These are phyloP conservation scores for Candida andamanensis DNA, from an alignment of 805 yeast genomes.

Conservation along the genomic window DNA sequence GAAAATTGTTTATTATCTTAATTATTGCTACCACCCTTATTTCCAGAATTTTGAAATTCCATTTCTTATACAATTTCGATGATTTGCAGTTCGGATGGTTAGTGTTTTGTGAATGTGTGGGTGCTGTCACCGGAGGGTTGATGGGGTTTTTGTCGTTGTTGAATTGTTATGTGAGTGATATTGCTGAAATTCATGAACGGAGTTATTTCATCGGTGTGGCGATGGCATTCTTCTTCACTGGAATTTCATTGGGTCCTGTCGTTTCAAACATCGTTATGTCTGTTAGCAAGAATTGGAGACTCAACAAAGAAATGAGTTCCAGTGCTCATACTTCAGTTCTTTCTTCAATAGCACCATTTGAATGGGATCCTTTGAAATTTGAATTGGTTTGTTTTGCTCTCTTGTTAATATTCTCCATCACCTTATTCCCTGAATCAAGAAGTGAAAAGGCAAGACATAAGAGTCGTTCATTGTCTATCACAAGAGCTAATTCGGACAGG, in stretches of 20 bases:
- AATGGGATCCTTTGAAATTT: conserved; percentile 28
- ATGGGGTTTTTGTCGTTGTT: conserved; percentile 51
- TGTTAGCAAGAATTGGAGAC: conserved; percentile 4
- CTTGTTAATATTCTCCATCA: conserved; percentile 19
- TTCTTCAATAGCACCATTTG: conserved; percentile 16
- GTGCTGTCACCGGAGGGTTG: conserved; percentile 59
- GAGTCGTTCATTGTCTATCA: conserved; percentile 39
- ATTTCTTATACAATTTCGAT: conserved; percentile 20
- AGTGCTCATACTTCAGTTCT: background rate
- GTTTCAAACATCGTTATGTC: conserved; percentile 38
- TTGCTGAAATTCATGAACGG: conserved; percentile 57
- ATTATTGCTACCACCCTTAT: conserved; percentile 15
- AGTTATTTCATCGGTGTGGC: conserved; percentile 54
- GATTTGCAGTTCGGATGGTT: conserved; percentile 31
- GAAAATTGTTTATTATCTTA: conserved; percentile 23
- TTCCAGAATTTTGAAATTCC: conserved; percentile 19
- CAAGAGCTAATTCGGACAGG: conserved; percentile 1
- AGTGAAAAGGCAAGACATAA: conserved; percentile 47
- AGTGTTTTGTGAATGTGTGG: conserved; percentile 40
- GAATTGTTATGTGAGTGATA: conserved; percentile 71
- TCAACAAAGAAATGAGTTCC: background rate
- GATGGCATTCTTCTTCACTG: conserved; percentile 54
- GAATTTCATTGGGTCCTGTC: conserved; percentile 63
- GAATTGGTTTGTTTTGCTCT: conserved; percentile 30
- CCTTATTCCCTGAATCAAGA: conserved; percentile 60